Conservation (phyloP, 805 yeast species). For the Suhomyces xylopsoci region DNA sequence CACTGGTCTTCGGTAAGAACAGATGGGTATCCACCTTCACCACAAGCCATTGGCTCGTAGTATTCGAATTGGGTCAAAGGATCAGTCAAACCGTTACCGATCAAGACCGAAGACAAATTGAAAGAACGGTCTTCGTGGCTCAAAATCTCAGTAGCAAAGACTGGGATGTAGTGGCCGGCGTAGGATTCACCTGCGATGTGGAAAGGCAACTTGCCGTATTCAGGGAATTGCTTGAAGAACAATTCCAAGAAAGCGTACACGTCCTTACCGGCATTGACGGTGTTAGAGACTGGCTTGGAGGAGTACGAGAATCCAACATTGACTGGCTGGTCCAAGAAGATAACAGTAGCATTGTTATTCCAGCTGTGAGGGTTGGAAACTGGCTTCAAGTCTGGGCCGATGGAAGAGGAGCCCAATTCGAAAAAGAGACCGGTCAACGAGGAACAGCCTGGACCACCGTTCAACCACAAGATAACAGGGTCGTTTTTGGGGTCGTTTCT, state of each 20-base stretch:
- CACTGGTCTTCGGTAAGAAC: slow-evolving; percentile 72
- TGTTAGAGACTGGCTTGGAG: slow-evolving; percentile 55
- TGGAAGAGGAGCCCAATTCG: slow-evolving; percentile 86
- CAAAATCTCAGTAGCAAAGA: slow-evolving; percentile 77
- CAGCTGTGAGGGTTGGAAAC: slow-evolving; percentile 79
- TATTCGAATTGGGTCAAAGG: slow-evolving; percentile 73
- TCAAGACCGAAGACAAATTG: slow-evolving; percentile 72
- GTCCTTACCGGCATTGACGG: slow-evolving; percentile 84
- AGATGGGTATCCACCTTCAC: slow-evolving; percentile 77
- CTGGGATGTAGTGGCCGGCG: slow-evolving; percentile 94
- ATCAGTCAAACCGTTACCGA: slow-evolving; percentile 93
- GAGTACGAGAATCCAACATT: slow-evolving; percentile 91
- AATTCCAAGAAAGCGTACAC: slow-evolving; percentile 79
- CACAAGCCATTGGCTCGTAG: slow-evolving; percentile 94
- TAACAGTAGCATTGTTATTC: slow-evolving; percentile 87
- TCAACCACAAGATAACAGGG: slow-evolving; percentile 87
- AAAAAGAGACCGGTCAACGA: slow-evolving; percentile 86
- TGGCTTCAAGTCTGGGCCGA: slow-evolving; percentile 66
- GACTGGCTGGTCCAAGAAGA: slow-evolving; percentile 91
- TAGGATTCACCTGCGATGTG: slow-evolving; percentile 93
- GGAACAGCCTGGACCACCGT: slow-evolving; percentile 97
- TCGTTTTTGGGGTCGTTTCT: slow-evolving; percentile 83
- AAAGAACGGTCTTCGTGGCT: slow-evolving; percentile 53
- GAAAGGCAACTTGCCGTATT: slow-evolving; percentile 57
- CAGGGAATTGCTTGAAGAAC: slow-evolving; percentile 82